Evolutionary conservation across 768 basidiomycete genomes (phyloP).

Genomic region (Trametes punicea): DNA sequence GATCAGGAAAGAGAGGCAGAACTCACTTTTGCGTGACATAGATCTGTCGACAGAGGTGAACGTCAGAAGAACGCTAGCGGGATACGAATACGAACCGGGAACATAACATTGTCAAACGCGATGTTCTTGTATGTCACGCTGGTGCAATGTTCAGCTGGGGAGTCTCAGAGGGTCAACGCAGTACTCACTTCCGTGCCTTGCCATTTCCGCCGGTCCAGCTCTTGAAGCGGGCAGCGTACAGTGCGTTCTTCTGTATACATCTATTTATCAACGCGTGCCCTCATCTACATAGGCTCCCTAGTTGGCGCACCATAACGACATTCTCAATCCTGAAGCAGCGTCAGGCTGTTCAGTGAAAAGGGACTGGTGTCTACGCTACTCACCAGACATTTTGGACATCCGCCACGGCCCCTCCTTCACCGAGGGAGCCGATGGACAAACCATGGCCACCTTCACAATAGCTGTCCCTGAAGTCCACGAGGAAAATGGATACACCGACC

Average conservation of each 20-base stretch:
- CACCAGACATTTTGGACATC: constrained; percentile 57
- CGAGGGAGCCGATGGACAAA: constrained; percentile 52
- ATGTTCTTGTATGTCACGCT: constrained; percentile 63
- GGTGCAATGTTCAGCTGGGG: not conserved
- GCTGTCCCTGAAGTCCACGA: constrained; percentile 36
- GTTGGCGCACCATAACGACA: constrained; percentile 25
- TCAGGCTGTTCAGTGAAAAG: not conserved
- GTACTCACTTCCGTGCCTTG: constrained; percentile 45
- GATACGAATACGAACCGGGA: constrained; percentile 42
- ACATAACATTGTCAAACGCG: constrained; percentile 46
- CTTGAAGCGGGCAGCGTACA: constrained; percentile 65
- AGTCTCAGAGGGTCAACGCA: not conserved
- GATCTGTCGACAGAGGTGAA: constrained; percentile 36
- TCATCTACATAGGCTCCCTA: not conserved
- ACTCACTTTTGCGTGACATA: constrained; percentile 60
- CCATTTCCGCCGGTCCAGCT: constrained; percentile 67
- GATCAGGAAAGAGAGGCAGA: not conserved
- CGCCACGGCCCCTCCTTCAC: constrained; percentile 41
- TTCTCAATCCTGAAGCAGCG: constrained; percentile 27
- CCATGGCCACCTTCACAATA: constrained; percentile 61
- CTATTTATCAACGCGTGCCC: not conserved
- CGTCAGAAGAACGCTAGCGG: not conserved
- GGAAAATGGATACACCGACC: not conserved
- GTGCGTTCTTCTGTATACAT: constrained; percentile 39
- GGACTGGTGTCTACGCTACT: too few species aligned